phyloP scores from a whole-genome alignment of 768 basidiomycete genomes.

The Mycena galopus region DNA sequence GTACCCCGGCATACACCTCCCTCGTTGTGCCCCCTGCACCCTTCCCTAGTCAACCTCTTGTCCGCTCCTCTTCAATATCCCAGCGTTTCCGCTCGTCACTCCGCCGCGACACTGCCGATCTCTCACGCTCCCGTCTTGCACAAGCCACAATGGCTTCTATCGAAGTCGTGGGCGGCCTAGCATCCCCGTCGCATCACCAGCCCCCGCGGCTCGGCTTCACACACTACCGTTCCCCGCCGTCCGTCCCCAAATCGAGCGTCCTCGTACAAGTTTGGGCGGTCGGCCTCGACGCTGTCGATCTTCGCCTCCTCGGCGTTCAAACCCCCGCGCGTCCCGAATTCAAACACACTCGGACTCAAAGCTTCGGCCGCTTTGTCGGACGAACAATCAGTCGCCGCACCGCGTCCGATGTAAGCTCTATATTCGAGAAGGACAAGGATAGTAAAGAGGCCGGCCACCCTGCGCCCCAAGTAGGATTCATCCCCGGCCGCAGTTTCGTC shows the following conservation, averaged over 20 bases:
- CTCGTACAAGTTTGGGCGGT: slow-evolving; percentile 94
- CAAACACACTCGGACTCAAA: slow-evolving; percentile 28
- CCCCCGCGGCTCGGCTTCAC: slow-evolving; percentile 70
- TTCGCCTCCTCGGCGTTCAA: slow-evolving; percentile 65
- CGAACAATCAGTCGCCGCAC: slow-evolving; percentile 34
- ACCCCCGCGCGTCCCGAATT: neutral
- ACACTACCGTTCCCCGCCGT: slow-evolving; percentile 80
- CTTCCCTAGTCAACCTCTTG: slow-evolving; percentile 42
- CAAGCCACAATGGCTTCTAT: slow-evolving; percentile 93
- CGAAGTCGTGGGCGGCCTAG: slow-evolving; percentile 76
- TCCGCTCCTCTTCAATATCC: slow-evolving; percentile 35
- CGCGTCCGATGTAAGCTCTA: slow-evolving; percentile 29
- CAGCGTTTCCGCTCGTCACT: slow-evolving; percentile 30
- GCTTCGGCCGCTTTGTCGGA: slow-evolving; percentile 34
- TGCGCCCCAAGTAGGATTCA: slow-evolving; percentile 71
- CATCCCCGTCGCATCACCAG: slow-evolving; percentile 28
- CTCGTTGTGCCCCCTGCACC: slow-evolving; percentile 68
- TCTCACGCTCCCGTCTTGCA: slow-evolving; percentile 82
- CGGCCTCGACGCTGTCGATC: slow-evolving; percentile 83
- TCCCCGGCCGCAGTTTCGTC: slow-evolving; percentile 90
- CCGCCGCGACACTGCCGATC: slow-evolving; percentile 64
- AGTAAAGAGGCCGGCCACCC: slow-evolving; percentile 30
- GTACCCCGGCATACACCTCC: slow-evolving; percentile 68
- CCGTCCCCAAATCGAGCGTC: slow-evolving; percentile 76
- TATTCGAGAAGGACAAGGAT: slow-evolving; percentile 27